Evolutionary conservation across 176 grass and related monocot species (phyloP).

Genomic region (barley (Hordeum vulgare)): DNA sequence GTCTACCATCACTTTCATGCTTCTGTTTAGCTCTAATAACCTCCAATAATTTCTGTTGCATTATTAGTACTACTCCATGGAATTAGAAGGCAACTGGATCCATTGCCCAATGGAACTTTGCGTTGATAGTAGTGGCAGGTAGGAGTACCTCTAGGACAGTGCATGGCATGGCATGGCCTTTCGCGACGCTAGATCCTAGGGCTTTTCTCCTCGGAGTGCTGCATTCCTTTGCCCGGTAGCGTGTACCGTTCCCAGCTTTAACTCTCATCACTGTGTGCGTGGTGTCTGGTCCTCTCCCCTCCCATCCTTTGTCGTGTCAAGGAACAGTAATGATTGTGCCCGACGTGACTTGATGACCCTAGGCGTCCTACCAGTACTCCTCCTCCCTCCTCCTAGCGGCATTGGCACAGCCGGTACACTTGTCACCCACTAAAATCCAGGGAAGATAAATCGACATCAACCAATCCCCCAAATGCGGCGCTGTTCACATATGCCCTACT

Average conservation of each 20-base stretch:
- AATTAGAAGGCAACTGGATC: not conserved
- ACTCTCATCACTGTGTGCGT: slow-evolving; percentile 1
- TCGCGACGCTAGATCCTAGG: slow-evolving; percentile 33
- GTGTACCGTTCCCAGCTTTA: slow-evolving; percentile 37
- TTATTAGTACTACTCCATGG: not conserved
- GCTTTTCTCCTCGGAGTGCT: slow-evolving; percentile 21
- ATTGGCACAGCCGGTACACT: slow-evolving; percentile 9
- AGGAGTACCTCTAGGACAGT: not conserved
- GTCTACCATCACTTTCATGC: no score
- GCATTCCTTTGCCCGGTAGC: not conserved
- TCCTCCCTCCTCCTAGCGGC: not conserved
- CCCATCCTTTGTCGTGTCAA: slow-evolving; percentile 20
- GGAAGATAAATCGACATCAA: slow-evolving; percentile 19
- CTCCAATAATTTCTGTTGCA: not conserved
- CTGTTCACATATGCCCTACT: not conserved
- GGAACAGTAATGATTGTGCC: slow-evolving; percentile 39
- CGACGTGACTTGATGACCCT: slow-evolving; percentile 39
- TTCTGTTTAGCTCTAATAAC: not conserved
- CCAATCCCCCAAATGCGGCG: slow-evolving; percentile 7
- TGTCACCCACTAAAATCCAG: slow-evolving; percentile 31
- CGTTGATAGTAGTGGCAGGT: not conserved
- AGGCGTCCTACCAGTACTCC: not conserved
- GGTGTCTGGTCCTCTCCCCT: not conserved
- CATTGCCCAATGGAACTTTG: not conserved
- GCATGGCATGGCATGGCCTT: slow-evolving; percentile 4